Percentiles rank a stretch among this genome's conserved stretches.
Evolutionary conservation across 345 rosid species (phyloP).

Genomic region (Camelina neglecta): DNA sequence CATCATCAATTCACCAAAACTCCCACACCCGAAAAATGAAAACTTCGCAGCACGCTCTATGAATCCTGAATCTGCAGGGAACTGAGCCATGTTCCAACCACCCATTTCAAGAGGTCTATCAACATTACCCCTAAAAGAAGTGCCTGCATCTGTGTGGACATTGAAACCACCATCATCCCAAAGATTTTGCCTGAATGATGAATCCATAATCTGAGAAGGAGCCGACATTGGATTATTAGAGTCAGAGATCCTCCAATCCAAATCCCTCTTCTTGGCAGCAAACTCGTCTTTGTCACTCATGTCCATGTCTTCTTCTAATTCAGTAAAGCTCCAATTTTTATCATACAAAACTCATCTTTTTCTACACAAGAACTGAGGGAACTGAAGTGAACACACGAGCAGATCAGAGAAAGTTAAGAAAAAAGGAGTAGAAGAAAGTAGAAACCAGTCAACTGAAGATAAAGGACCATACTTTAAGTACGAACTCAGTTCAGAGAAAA

Average conservation of each 20-base stretch:
- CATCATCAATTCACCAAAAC: conserved; percentile 58
- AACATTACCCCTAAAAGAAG: conserved; percentile 47
- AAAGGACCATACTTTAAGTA: conserved; percentile 53
- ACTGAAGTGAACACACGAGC: conserved; percentile 32
- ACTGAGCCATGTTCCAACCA: conserved; percentile 74
- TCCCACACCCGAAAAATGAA: conserved; percentile 73
- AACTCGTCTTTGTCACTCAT: conserved; percentile 59
- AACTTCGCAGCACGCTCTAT: conserved; percentile 84
- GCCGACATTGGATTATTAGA: conserved; percentile 51
- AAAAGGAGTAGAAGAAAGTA: conserved; percentile 7
- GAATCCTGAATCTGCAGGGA: conserved; percentile 79
- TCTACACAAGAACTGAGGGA: conserved; percentile 33
- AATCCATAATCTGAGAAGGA: conserved; percentile 62
- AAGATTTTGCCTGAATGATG: conserved; percentile 52
- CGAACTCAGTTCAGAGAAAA: conserved; percentile 39
- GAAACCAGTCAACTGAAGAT: conserved; percentile 63
- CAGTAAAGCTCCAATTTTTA: conserved; percentile 12
- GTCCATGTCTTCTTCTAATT: conserved; percentile 52
- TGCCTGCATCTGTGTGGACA: conserved; percentile 26
- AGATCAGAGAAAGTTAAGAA: conserved; percentile 43
- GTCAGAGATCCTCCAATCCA: conserved; percentile 63
- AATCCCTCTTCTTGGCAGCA: conserved; percentile 54
- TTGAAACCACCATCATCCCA: conserved; percentile 65
- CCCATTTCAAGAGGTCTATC: conserved; percentile 62
- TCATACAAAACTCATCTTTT: conserved; percentile 6